phyloP scores from a whole-genome alignment of 148 eudicot genomes.

The Fagopyrum esculentum region DNA sequence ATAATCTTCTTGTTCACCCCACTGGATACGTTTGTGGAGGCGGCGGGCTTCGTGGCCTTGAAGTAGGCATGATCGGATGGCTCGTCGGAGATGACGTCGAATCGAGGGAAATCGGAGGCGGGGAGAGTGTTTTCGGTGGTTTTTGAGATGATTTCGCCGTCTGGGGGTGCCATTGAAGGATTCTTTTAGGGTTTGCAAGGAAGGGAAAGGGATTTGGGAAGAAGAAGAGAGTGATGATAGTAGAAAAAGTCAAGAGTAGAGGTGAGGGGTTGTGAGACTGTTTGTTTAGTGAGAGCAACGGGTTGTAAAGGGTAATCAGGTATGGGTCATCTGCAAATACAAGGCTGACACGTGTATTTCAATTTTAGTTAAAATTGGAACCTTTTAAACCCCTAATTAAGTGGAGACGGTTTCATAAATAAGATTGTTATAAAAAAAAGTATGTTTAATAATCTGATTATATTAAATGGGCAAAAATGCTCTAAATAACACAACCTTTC shows the following conservation, averaged over 20 bases:
- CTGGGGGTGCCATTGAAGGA: neutral
- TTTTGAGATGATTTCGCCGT: neutral
- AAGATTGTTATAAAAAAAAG: neutral
- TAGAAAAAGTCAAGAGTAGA: neutral
- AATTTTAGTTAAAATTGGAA: neutral
- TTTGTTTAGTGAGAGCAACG: slow-evolving; percentile 4
- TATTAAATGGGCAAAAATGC: too few species aligned
- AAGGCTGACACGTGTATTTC: neutral
- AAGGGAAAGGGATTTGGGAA: too few species aligned
- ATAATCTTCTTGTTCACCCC: slow-evolving; percentile 37
- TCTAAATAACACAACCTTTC: too few species aligned
- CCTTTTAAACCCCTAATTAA: neutral
- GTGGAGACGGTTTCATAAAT: slow-evolving; percentile 1
- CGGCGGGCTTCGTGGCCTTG: neutral
- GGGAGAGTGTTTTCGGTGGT: neutral
- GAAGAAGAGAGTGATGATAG: neutral
- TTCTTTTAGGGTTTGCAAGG: neutral
- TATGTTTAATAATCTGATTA: too few species aligned
- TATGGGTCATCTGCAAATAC: neutral
- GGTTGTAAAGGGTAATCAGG: neutral
- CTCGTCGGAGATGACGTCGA: slow-evolving; percentile 39
- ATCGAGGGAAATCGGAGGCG: slow-evolving; percentile 28
- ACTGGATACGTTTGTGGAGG: neutral
- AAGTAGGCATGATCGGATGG: slow-evolving; percentile 37
- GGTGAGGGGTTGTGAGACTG: neutral